Evolutionary conservation across 306 rosid genomes (phyloP).

Genomic region (Hippophae gyantsensis): DNA sequence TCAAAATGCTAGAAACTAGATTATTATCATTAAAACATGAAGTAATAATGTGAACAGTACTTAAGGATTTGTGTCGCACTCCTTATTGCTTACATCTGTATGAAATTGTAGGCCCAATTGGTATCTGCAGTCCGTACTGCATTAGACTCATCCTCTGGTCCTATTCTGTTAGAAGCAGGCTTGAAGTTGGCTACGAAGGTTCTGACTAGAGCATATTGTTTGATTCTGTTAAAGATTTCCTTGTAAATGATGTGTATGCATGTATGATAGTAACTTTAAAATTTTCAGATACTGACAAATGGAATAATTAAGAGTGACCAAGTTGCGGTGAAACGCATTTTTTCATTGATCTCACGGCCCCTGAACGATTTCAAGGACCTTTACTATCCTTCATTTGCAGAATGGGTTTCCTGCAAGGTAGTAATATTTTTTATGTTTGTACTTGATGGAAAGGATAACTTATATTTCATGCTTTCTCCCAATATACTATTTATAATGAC

Average conservation of each 20-base stretch:
- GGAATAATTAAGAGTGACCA: constrained; percentile 91
- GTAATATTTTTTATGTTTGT: constrained; percentile 5
- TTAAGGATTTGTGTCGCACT: constrained; percentile 13
- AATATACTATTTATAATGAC: constrained; percentile 5
- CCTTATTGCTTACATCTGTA: constrained; percentile 24
- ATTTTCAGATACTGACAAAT: constrained; percentile 77
- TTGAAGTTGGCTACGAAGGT: constrained; percentile 97
- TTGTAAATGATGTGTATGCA: not conserved
- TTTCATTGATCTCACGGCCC: constrained; percentile 82
- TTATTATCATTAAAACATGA: not conserved
- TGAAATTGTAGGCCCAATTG: constrained; percentile 66
- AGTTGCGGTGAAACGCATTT: constrained; percentile 80
- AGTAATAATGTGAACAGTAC: not conserved
- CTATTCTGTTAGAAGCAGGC: constrained; percentile 93
- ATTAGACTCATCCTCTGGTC: constrained; percentile 80
- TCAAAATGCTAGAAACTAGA: not conserved
- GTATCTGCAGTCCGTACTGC: constrained; percentile 95
- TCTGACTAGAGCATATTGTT: constrained; percentile 6
- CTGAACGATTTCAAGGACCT: constrained; percentile 77
- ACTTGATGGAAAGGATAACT: not conserved
- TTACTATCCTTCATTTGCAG: constrained; percentile 97
- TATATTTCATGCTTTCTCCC: not conserved
- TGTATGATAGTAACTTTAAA: constrained; percentile 14
- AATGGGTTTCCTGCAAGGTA: constrained; percentile 98
- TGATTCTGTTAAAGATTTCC: constrained; percentile 14